Base-by-base conservation (phyloP, 352 stramenopile genomes). In the Pythium diclinum region DNA sequence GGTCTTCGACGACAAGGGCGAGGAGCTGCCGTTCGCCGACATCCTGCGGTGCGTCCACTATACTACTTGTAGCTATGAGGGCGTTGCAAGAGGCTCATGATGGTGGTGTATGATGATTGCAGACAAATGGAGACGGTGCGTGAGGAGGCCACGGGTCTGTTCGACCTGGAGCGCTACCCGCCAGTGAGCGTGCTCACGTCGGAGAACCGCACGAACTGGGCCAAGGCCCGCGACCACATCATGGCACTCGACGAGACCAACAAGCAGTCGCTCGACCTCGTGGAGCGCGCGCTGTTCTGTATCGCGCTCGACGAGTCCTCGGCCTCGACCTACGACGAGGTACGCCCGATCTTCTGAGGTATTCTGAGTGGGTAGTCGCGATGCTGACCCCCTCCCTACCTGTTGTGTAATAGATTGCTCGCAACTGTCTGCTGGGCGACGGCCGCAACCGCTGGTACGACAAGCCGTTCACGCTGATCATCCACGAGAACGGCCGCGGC, bases 381-480 rank as follows among this genome's bases (percentile, higher is more conserved):
- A 0, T 49, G 21, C 33, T 48, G 33, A 17, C 36, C 1, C 42
- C 25, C 25, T 28, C 42, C 25, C 25, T 28, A 28, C 25, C 25
- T 28, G 25, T 28, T 1, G 25, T 28, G 3, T 28, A 28, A 28
- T 68, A 83, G 69, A 94, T 94, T 32, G 87, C 87, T 11, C 87
- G 83, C 68, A 95, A 88, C 56, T 89, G 79, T 32, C 74, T 96
- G 56, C 80, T 94, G 3, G 89, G 88, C 38, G 87, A 97, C 49
- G 95, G 95, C 30, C 81, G 87, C 65, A 99, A 99, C 81, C 94
- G 96, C 65, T 99, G 93, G 91, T 99, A 98, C 74, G 97, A 99
- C 80, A 99, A 99, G 77, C 94, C 94, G 13, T 94, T 99, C 68
- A 97, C 98, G 72, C 68, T 99, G 32, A 90, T 99, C 63, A 95